These are phyloP conservation scores for Endotrypanum monterogeii DNA, from an alignment of 208 protist species.

Conservation along the genomic window DNA sequence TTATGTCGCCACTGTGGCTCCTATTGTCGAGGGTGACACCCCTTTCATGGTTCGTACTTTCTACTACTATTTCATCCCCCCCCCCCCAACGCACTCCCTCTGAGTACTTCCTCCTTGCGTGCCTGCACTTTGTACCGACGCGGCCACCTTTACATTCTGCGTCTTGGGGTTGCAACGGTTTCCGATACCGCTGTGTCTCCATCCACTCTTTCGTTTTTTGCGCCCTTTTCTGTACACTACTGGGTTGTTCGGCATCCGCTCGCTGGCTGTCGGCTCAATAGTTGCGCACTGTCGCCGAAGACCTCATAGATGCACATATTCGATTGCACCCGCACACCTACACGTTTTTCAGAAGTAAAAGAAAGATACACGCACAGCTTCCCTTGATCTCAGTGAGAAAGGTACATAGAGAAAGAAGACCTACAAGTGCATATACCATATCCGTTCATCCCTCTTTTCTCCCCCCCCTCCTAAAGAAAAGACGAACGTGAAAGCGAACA, in stretches of 20 bases:
- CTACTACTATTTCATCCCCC: too few relatives aligned
- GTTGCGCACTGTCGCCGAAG: neutral
- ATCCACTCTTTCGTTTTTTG: neutral
- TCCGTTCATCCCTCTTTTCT: too few relatives aligned
- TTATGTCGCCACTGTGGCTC: neutral
- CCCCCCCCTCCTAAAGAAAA: too few relatives aligned
- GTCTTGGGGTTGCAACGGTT: neutral
- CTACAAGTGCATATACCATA: neutral
- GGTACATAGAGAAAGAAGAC: neutral
- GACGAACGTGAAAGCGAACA: too few relatives aligned
- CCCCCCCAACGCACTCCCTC: neutral
- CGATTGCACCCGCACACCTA: neutral
- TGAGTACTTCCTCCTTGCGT: neutral
- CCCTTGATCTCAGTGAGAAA: neutral
- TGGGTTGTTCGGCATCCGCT: neutral
- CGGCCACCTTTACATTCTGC: neutral
- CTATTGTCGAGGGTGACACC: neutral
- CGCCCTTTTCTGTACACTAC: neutral
- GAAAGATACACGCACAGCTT: neutral
- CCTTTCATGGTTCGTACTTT: too few relatives aligned
- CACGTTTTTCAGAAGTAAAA: neutral
- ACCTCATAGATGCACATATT: slow-evolving; percentile 9
- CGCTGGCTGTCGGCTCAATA: too few relatives aligned
- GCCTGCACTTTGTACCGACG: neutral
- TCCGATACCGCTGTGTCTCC: neutral